Conservation (phyloP, 257 asterid species). For the Solanum habrochaites region DNA sequence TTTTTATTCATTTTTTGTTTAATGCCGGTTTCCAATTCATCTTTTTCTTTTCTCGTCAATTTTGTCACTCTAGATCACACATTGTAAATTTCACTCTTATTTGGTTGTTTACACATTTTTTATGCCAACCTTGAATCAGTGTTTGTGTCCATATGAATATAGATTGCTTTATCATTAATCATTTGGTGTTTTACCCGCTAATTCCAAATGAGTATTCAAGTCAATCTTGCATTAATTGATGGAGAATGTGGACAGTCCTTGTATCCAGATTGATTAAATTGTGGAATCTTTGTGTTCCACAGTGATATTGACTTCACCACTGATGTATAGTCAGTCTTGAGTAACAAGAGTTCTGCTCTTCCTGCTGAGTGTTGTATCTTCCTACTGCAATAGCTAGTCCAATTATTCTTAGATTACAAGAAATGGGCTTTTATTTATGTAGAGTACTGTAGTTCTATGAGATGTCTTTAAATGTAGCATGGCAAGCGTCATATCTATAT, state of each 20-base stretch:
- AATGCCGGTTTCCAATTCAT: not conserved
- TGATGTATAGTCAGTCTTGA: not conserved
- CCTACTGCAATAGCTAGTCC: not conserved
- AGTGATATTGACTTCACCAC: not conserved
- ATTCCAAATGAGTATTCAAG: not conserved
- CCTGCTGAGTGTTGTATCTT: not conserved
- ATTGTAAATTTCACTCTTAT: not conserved
- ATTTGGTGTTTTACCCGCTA: not conserved
- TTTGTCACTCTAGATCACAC: not conserved
- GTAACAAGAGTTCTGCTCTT: not conserved
- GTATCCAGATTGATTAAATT: not conserved
- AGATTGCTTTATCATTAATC: not conserved
- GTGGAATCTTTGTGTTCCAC: not conserved
- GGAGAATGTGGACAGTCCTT: not conserved
- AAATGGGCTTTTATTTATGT: not conserved
- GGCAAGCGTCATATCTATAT: not conserved
- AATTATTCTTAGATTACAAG: not conserved
- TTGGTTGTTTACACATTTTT: not conserved
- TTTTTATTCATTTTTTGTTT: not conserved
- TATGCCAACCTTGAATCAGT: not conserved
- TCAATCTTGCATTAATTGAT: not conserved
- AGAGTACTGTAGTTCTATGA: not conserved
- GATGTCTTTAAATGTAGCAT: not conserved
- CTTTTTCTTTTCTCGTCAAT: not conserved
- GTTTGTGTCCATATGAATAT: not conserved